phyloP scores from a whole-genome alignment of 2,329 filamentous ascomycete genomes.

The Ceratocystis diversiconidia region DNA sequence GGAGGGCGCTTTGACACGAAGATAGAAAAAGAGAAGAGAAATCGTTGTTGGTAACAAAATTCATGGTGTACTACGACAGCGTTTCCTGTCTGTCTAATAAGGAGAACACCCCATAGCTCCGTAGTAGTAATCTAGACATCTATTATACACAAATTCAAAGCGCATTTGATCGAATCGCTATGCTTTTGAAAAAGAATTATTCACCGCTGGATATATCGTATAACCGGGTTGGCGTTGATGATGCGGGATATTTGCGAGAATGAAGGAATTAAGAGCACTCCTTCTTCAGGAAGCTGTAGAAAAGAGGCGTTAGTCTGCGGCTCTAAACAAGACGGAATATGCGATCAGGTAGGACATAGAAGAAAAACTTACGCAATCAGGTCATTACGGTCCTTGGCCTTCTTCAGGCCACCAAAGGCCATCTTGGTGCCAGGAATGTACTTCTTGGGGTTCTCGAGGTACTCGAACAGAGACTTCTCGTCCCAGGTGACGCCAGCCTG shows the following conservation, averaged over 20 bases:
- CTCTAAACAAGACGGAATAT: neutral
- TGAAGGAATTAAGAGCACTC: conserved; percentile 15
- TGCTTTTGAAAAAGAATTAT: conserved; percentile 7
- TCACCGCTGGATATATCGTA: conserved; percentile 3
- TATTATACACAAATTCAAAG: conserved; percentile 18
- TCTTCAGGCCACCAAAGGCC: conserved; percentile 99
- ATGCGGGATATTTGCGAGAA: neutral
- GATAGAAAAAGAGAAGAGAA: neutral
- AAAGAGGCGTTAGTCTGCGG: neutral
- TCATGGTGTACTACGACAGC: conserved; percentile 9
- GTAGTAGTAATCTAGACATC: conserved; percentile 19
- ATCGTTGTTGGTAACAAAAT: conserved; percentile 5
- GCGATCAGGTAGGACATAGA: neutral
- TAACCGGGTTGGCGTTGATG: neutral
- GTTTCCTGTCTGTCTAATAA: neutral
- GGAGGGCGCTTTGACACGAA: too few species aligned
- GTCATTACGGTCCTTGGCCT: conserved; percentile 98
- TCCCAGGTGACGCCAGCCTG: conserved; percentile 83
- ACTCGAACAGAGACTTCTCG: conserved; percentile 76
- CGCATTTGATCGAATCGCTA: conserved; percentile 1
- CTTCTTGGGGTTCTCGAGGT: conserved; percentile 99
- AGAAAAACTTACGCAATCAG: conserved; percentile 72
- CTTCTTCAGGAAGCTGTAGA: conserved; percentile 17
- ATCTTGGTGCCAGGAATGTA: conserved; percentile 99
- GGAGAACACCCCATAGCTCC: neutral